These are phyloP conservation scores for Jimgerdemannia lactiflua DNA, from an alignment of 192 early-diverging fungal species.

Conservation along the genomic window DNA sequence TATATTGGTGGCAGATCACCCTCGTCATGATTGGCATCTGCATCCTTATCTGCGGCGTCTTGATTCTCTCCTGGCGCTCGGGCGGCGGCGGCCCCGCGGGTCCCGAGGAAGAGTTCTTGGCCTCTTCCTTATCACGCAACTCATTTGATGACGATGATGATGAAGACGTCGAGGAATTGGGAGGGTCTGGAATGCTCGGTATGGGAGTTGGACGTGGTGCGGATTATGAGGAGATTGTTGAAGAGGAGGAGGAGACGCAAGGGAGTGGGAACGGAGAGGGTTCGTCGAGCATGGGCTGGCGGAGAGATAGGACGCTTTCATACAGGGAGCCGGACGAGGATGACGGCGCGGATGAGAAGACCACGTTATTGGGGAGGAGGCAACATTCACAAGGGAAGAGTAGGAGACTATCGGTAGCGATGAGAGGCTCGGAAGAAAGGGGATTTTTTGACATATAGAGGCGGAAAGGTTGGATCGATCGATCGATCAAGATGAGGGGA, in stretches of 20 bases:
- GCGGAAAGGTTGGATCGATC: no score
- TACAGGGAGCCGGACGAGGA: neutral
- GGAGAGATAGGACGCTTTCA: neutral
- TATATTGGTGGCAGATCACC: slow-evolving; percentile 56
- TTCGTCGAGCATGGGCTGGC: neutral
- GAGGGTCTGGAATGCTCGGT: neutral
- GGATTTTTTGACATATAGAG: neutral
- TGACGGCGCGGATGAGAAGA: neutral
- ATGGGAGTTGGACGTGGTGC: neutral
- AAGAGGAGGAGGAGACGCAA: neutral
- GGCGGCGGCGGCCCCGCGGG: neutral
- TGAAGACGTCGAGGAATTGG: neutral
- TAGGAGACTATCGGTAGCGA: neutral
- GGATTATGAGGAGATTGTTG: neutral
- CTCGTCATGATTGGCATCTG: slow-evolving; percentile 66
- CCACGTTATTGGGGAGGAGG: neutral
- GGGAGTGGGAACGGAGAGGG: neutral
- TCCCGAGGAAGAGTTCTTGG: slow-evolving; percentile 3
- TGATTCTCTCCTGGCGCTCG: slow-evolving; percentile 60
- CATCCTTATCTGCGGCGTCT: slow-evolving; percentile 60
- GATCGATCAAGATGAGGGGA: no score
- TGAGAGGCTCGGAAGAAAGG: neutral
- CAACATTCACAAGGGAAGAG: neutral
- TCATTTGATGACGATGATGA: neutral
- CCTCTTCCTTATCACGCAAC: neutral